Conservation (phyloP, 2,329 filamentous ascomycete genomes). For the Hirsutella rhossiliensis region DNA sequence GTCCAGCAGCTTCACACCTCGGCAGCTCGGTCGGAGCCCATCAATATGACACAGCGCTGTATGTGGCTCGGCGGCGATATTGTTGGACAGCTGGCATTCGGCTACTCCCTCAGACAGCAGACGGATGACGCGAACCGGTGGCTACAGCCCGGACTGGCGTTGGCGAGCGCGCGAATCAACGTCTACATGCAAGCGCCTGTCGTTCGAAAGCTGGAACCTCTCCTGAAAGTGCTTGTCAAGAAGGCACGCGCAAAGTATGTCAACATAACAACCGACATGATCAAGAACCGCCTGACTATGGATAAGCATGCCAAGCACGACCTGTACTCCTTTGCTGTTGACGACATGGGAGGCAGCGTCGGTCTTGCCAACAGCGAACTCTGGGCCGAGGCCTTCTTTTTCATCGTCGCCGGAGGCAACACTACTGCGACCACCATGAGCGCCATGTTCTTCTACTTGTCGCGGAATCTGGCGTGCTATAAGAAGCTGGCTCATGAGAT, state of each 20-base stretch:
- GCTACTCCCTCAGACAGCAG: neutral
- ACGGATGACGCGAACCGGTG: neutral
- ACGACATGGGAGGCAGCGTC: neutral
- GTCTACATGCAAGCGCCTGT: slow-evolving; percentile 1
- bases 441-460: too few species aligned
- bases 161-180: neutral
- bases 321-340: neutral
- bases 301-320: neutral
- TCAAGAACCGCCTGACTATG: neutral
- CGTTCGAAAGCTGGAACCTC: neutral
- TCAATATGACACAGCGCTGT: neutral
- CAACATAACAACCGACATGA: neutral
- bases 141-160: neutral
- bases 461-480: too few species aligned
- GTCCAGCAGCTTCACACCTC: neutral
- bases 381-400: slow-evolving; percentile 1
- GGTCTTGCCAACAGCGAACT: neutral
- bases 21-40: neutral
- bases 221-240: neutral
- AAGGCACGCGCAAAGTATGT: neutral
- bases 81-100: neutral
- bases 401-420: neutral
- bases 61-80: neutral
- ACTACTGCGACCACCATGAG: neutral
- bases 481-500: too few species aligned